Conservation (phyloP, 805 yeast genomes). For the Candida pseudofarinosa region DNA sequence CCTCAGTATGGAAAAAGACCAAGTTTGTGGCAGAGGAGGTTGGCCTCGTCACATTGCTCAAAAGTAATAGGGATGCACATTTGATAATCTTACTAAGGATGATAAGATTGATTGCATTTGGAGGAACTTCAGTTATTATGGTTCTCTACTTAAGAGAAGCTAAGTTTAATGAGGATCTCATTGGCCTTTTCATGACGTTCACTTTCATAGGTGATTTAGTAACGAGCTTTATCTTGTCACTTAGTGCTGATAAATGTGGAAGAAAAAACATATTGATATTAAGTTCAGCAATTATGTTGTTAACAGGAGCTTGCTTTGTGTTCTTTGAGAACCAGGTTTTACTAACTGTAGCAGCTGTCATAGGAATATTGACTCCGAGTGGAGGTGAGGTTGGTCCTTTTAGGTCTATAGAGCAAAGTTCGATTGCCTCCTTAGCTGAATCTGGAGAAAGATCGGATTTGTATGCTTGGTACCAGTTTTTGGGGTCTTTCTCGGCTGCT, state of each 20-base stretch:
- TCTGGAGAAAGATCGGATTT: conserved; percentile 45
- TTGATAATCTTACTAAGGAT: conserved; percentile 28
- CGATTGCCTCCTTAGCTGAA: conserved; percentile 44
- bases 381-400: conserved; percentile 61
- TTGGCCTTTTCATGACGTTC: conserved; percentile 48
- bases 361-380: conserved; percentile 55
- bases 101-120: conserved; percentile 33
- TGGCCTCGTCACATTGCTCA: conserved; percentile 28
- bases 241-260: conserved; percentile 46
- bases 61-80: conserved; percentile 29
- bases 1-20: neutral
- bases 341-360: conserved; percentile 34
- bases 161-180: conserved; percentile 37
- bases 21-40: conserved; percentile 20
- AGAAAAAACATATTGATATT: conserved; percentile 36
- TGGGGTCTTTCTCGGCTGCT: conserved; percentile 46
- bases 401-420: conserved; percentile 52
- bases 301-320: conserved; percentile 41
- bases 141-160: conserved; percentile 42
- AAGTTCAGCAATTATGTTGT: conserved; percentile 39
- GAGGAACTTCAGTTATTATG: conserved; percentile 36
- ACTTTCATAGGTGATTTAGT: conserved; percentile 51
- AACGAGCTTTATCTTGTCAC: conserved; percentile 42
- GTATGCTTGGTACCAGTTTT: conserved; percentile 55
- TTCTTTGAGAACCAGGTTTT: conserved; percentile 26